phyloP scores from a whole-genome alignment of 2,329 filamentous ascomycete species.

The Laburnicola sp. region DNA sequence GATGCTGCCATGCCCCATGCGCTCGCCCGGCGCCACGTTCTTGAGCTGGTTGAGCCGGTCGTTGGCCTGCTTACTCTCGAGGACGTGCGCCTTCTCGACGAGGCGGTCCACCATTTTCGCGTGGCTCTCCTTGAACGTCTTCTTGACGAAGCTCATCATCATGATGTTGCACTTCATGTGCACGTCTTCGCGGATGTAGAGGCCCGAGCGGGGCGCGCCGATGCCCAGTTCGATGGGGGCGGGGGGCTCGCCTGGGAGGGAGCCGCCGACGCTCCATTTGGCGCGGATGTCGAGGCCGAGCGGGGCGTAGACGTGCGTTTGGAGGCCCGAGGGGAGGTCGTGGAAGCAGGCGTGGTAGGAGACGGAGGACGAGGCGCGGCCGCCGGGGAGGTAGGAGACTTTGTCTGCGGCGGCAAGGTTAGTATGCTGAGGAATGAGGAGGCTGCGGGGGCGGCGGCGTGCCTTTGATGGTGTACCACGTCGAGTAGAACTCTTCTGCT shows the following conservation, averaged over 20 bases:
- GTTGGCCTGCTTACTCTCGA: conserved; percentile 41
- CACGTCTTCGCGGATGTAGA: conserved; percentile 85
- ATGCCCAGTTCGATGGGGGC: conserved; percentile 68
- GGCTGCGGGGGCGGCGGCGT: background rate
- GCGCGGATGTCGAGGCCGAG: conserved; percentile 77
- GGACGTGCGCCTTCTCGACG: conserved; percentile 43
- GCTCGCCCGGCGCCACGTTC: conserved; percentile 35
- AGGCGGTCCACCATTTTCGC: conserved; percentile 64
- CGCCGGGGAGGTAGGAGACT: conserved; percentile 73
- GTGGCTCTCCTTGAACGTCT: conserved; percentile 78
- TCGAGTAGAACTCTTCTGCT: conserved; percentile 70
- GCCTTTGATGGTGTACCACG: conserved; percentile 67
- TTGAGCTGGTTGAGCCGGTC: conserved; percentile 36
- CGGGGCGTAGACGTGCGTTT: conserved; percentile 83
- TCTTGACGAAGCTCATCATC: conserved; percentile 76
- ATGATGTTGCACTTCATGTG: conserved; percentile 80
- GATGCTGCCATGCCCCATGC: conserved; percentile 39
- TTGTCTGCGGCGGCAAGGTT: conserved; percentile 55
- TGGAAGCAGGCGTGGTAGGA: conserved; percentile 81
- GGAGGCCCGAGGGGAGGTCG: conserved; percentile 70
- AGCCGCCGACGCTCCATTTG: conserved; percentile 76
- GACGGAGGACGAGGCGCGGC: conserved; percentile 66
- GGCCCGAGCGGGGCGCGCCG: conserved; percentile 65
- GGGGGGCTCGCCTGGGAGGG: conserved; percentile 68
- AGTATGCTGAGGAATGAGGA: background rate